phyloP scores from a whole-genome alignment of 179 eudicot species.

The Gypsophila paniculata region DNA sequence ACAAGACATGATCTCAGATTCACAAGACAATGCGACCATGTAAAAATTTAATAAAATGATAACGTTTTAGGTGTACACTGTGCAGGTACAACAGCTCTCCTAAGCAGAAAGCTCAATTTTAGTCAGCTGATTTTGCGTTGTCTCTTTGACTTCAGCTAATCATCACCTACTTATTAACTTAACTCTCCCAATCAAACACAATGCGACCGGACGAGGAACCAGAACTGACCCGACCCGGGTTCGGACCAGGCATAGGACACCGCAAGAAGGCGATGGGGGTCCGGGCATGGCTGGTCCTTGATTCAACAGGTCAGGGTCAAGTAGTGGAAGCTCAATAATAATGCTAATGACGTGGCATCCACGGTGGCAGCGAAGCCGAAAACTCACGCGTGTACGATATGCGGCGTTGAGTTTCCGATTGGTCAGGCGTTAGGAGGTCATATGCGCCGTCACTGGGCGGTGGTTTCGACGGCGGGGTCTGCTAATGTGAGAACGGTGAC shows the following conservation, averaged over 20 bases:
- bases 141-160: too few relatives aligned
- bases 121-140: too few relatives aligned
- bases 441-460: constrained; percentile 30
- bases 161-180: too few relatives aligned
- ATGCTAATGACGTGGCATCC: too few relatives aligned
- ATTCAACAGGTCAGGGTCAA: constrained; percentile 67
- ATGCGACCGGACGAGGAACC: constrained; percentile 33
- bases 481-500: constrained; percentile 17
- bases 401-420: constrained; percentile 29
- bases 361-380: too few relatives aligned
- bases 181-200: background rate
- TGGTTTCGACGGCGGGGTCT: background rate
- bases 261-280: constrained; percentile 74
- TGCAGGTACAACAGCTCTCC: too few relatives aligned
- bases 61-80: too few relatives aligned
- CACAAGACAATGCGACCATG: too few relatives aligned
- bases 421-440: constrained; percentile 41
- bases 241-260: constrained; percentile 29
- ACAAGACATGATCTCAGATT: too few relatives aligned
- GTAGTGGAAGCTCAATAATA: constrained; percentile 76
- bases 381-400: constrained; percentile 29
- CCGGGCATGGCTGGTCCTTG: constrained; percentile 70
- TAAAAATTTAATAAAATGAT: too few relatives aligned
- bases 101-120: too few relatives aligned
- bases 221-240: constrained; percentile 24